A percentile compares a stretch with the other conserved stretches of the same genome.
These are phyloP conservation scores for Euphorbia lathyris DNA, from an alignment of 345 rosid species.

Conservation along the genomic window DNA sequence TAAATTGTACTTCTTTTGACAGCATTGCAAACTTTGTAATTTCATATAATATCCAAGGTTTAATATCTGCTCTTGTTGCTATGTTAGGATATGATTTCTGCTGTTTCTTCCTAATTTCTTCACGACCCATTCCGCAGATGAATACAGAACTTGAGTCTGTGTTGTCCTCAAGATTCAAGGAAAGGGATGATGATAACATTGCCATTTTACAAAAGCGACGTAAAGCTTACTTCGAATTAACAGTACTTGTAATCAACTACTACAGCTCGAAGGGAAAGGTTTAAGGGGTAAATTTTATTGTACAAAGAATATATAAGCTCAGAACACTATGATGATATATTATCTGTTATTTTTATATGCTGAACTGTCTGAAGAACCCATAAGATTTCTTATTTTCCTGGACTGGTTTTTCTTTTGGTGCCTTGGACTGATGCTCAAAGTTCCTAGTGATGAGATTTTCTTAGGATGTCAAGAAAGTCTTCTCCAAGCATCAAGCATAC, in stretches of 20 bases:
- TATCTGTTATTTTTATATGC: slow-evolving; percentile 2
- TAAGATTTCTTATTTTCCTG: background rate
- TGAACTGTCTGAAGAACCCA: background rate
- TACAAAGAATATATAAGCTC: background rate
- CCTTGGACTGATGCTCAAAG: slow-evolving; percentile 67
- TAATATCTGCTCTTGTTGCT: background rate
- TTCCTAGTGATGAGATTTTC: slow-evolving; percentile 58
- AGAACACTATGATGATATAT: background rate
- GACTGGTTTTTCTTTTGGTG: slow-evolving; percentile 2
- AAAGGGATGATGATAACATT: slow-evolving; percentile 72
- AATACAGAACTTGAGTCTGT: slow-evolving; percentile 60
- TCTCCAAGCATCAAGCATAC: slow-evolving; percentile 30
- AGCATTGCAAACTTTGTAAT: slow-evolving; percentile 41
- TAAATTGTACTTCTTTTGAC: slow-evolving; percentile 69
- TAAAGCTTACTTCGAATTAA: slow-evolving; percentile 58
- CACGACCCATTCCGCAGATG: slow-evolving; percentile 27
- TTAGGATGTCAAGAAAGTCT: slow-evolving; percentile 46
- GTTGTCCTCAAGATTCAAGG: slow-evolving; percentile 43
- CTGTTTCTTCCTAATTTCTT: background rate
- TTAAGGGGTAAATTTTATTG: slow-evolving; percentile 41
- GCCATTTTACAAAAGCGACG: slow-evolving; percentile 65
- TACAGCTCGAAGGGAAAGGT: slow-evolving; percentile 54
- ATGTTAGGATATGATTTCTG: background rate
- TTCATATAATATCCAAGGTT: background rate
- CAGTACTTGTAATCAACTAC: slow-evolving; percentile 51